Base-by-base conservation (phyloP, 139 green algal species). In the Coelastrella sp. region DNA sequence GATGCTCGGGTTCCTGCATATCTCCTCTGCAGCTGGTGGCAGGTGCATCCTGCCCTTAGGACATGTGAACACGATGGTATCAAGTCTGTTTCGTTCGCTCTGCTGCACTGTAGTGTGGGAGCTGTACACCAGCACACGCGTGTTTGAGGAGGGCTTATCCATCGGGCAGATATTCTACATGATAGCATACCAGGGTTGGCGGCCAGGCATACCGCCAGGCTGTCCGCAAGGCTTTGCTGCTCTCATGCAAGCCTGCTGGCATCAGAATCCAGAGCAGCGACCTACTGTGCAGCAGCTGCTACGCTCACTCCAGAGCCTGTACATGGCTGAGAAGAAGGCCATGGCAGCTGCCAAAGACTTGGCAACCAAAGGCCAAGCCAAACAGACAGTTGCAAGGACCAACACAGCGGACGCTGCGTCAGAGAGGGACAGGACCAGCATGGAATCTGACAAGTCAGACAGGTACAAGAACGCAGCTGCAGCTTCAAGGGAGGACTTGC, bases 161-260 rank as follows among this genome's bases (percentile, higher is more conserved):
- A 82, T 92, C 5, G 87, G 80, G 0, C 92, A 94, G 80, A 87
- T 94, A 4, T 92, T 94, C 58, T 94, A 92, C 86, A 92, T 90
- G 89, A 89, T 92, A 60, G 75, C 90, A 10, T 89, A 91, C 59
- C 66, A 85, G 58, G 23, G 65, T 13, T 89, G 85, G 85, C 47
- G 20, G 10, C 83, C 83, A 60, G 88, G 16, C 54, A 60, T 95
- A 14, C 92, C 92, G 4, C 57, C 83, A 0, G 61, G 77, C 64
- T 91, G 85, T 58, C 91, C 92, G 22, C 57, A 82, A 17, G 83
- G 73, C 11, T 95, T 91, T 68, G 66, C 57, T 8, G 56, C 79
- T 19, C 89, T 95, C 75, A 94, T 95, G 89, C 54, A n/a, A 4
- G 71, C 82, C 23, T 95, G 92, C 88, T 95, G 92, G 92, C 64